Evolutionary conservation across 352 stramenopile species (phyloP).

Genomic region (Globisporangium iwayamae): DNA sequence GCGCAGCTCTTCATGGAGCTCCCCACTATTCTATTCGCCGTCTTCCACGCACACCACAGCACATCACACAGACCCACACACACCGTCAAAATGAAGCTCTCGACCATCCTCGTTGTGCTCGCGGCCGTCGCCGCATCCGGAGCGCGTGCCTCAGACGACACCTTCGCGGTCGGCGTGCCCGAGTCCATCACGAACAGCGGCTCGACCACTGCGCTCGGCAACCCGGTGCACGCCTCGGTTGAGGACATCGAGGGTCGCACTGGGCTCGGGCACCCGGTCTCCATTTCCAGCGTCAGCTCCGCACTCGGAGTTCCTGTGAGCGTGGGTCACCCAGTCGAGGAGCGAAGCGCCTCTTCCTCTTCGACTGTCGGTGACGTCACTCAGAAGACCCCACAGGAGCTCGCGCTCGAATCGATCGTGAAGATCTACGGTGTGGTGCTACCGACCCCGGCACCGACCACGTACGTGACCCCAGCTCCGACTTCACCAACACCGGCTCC

Average conservation of each 20-base stretch:
- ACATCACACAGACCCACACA: neutral
- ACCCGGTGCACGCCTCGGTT: constrained; percentile 3
- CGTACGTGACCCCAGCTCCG: constrained; percentile 13
- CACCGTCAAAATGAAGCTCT: constrained; percentile 17
- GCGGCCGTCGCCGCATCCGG: neutral
- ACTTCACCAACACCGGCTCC: constrained; percentile 12
- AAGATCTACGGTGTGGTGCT: constrained; percentile 14
- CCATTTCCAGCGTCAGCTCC: neutral
- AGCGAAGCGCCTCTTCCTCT: constrained; percentile 5
- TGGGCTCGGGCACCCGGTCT: neutral
- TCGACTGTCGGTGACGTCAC: neutral
- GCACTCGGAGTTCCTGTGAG: constrained; percentile 11
- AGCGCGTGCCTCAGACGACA: constrained; percentile 1
- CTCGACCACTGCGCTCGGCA: constrained; percentile 3
- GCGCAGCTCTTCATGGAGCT: constrained; percentile 5
- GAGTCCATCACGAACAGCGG: constrained; percentile 1
- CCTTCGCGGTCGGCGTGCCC: constrained; percentile 4
- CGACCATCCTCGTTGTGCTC: constrained; percentile 7
- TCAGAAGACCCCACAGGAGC: constrained; percentile 11
- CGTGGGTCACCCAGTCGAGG: constrained; percentile 1
- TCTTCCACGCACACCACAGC: constrained; percentile 7
- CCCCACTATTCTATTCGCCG: constrained; percentile 9
- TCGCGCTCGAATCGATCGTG: constrained; percentile 9
- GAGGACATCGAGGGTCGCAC: constrained; percentile 1
- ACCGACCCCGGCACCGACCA: constrained; percentile 16